Evolutionary conservation across 2,329 filamentous ascomycete genomes (phyloP).

Genomic region (Aureobasidium pullulans): DNA sequence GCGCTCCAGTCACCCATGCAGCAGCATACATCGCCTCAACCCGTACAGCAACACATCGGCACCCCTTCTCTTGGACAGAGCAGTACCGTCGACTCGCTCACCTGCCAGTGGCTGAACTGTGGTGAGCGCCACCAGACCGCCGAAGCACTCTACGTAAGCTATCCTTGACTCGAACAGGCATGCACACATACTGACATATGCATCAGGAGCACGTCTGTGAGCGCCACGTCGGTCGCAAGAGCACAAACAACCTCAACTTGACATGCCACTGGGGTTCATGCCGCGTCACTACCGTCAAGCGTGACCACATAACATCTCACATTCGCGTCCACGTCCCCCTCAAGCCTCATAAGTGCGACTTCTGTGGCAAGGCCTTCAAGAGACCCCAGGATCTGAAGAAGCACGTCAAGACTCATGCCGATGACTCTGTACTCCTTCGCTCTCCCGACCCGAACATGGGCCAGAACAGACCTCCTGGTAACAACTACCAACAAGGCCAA

Average conservation of each 20-base stretch:
- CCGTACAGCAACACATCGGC: slow-evolving; percentile 16
- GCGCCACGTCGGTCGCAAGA: slow-evolving; percentile 96
- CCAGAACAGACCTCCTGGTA: slow-evolving; percentile 19
- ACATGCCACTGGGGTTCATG: slow-evolving; percentile 97
- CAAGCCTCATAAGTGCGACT: slow-evolving; percentile 98
- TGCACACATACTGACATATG: slow-evolving; percentile 15
- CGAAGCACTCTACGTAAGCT: slow-evolving; percentile 56
- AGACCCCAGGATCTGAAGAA: slow-evolving; percentile 98
- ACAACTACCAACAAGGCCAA: slow-evolving; percentile 26
- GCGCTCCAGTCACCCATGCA: slow-evolving; percentile 12
- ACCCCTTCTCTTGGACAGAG: slow-evolving; percentile 20
- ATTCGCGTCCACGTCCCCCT: slow-evolving; percentile 97
- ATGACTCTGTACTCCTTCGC: slow-evolving; percentile 72
- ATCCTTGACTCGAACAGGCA: not conserved
- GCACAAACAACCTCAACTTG: slow-evolving; percentile 95
- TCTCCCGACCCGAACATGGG: slow-evolving; percentile 51
- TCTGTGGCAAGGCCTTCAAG: slow-evolving; percentile 98
- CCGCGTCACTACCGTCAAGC: slow-evolving; percentile 94
- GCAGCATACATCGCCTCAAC: slow-evolving; percentile 14
- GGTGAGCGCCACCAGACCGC: slow-evolving; percentile 52
- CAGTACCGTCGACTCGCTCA: slow-evolving; percentile 37
- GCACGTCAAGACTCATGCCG: slow-evolving; percentile 97
- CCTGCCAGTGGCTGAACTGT: slow-evolving; percentile 57
- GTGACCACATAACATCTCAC: slow-evolving; percentile 98
- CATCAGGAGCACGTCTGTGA: slow-evolving; percentile 92